Evolutionary conservation across 176 grass and related monocot genomes (phyloP).

Genomic region (Neostapfia colusana): DNA sequence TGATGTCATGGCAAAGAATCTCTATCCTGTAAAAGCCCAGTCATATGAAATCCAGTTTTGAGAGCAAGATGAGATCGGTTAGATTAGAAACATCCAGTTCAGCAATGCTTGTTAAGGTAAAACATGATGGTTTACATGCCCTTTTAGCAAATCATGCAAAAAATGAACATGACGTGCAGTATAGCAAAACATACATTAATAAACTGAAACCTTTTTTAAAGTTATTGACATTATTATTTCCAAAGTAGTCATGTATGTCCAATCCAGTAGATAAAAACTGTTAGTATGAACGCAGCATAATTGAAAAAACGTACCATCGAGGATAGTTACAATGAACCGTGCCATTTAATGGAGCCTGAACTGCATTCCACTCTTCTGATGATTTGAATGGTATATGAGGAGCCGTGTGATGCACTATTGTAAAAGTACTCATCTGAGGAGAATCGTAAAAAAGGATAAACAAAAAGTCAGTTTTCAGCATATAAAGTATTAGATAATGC

Average conservation of each 20-base stretch:
- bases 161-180: not conserved
- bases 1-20: conserved; percentile 97
- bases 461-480: conserved; percentile 7
- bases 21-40: conserved; percentile 74
- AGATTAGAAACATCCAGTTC: not conserved
- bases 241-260: not conserved
- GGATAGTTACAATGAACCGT: conserved; percentile 95
- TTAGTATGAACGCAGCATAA: conserved; percentile 15
- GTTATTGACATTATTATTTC: not conserved
- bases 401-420: conserved; percentile 99
- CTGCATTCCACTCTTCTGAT: conserved; percentile 93
- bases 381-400: conserved; percentile 99
- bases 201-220: not conserved
- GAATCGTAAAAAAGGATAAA: conserved; percentile 19
- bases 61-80: too few species aligned
- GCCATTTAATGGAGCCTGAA: conserved; percentile 87
- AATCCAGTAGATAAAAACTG: not conserved
- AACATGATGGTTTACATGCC: conserved; percentile 29
- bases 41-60: conserved; percentile 27
- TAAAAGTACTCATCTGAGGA: conserved; percentile 96
- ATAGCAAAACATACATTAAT: not conserved
- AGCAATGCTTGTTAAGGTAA: not conserved
- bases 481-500: conserved; percentile 26
- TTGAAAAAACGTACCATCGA: conserved; percentile 53
- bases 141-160: conserved; percentile 1